A percentile compares a stretch with the other conserved stretches of the same genome.
phyloP scores from a whole-genome alignment of 805 yeast genomes.

The Pichia scutulata region DNA sequence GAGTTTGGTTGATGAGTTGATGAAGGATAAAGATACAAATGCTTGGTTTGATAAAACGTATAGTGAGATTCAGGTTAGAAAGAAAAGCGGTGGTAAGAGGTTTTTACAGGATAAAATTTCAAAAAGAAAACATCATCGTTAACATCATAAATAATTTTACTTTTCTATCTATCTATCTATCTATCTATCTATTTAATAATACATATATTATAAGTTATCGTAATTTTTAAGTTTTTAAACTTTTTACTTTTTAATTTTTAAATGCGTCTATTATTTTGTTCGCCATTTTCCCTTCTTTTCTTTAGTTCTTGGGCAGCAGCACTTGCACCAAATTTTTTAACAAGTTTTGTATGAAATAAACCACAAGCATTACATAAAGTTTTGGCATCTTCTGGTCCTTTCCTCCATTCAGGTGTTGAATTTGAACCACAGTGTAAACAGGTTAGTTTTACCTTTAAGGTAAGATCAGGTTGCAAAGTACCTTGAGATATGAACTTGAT shows the following conservation, averaged over 20 bases:
- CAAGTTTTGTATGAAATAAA: constrained; percentile 56
- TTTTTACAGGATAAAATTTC: constrained; percentile 57
- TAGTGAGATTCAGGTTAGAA: constrained; percentile 60
- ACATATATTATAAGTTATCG: neutral
- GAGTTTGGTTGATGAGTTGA: constrained; percentile 74
- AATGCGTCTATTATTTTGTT: constrained; percentile 24
- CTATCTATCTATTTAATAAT: too few species aligned
- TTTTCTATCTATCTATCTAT: too few species aligned
- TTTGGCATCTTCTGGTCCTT: constrained; percentile 78
- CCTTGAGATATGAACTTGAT: constrained; percentile 26
- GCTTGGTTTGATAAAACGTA: constrained; percentile 82
- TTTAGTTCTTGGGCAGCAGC: constrained; percentile 34
- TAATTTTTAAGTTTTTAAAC: neutral
- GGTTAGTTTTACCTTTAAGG: constrained; percentile 23
- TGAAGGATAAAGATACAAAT: constrained; percentile 62
- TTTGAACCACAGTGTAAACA: constrained; percentile 69
- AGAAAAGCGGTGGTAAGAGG: constrained; percentile 52
- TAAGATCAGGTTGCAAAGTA: constrained; percentile 29
- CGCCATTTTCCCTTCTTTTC: constrained; percentile 25
- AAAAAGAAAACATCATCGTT: constrained; percentile 41
- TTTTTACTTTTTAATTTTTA: neutral
- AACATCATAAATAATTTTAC: too few species aligned
- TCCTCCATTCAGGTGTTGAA: constrained; percentile 88
- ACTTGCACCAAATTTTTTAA: constrained; percentile 38
- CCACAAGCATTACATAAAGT: constrained; percentile 94